A percentile compares a stretch with the other conserved stretches of the same genome.
phyloP scores from a whole-genome alignment of 2,329 filamentous ascomycete species.

The Ophioceras dolichostomum region DNA sequence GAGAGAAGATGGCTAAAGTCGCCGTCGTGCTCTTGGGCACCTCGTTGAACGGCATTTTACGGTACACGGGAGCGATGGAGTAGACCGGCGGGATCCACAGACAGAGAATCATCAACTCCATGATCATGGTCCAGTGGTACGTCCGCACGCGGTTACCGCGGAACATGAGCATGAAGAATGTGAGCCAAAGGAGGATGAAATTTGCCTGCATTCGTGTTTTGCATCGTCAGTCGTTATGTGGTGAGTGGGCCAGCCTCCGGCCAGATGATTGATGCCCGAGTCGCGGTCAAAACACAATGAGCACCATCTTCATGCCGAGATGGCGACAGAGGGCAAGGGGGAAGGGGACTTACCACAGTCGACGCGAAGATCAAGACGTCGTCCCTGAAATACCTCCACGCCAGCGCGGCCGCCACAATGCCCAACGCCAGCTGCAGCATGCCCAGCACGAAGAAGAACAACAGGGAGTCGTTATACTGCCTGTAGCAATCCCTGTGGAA shows the following conservation, averaged over 20 bases:
- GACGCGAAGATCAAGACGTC: constrained; percentile 19
- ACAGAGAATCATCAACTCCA: constrained; percentile 22
- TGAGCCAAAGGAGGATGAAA: constrained; percentile 24
- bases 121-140: constrained; percentile 22
- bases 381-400: constrained; percentile 23
- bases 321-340: no score
- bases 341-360: constrained; percentile 18
- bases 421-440: constrained; percentile 23
- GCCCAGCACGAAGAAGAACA: constrained; percentile 24
- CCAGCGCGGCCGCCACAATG: constrained; percentile 20
- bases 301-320: no score
- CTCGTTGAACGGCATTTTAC: not conserved
- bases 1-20: constrained; percentile 18
- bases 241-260: no score
- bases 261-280: no score
- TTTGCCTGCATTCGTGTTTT: no score
- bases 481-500: constrained; percentile 27
- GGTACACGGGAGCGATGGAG: constrained; percentile 9
- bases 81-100: constrained; percentile 19
- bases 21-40: constrained; percentile 13
- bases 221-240: no score
- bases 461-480: constrained; percentile 22
- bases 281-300: no score
- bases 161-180: constrained; percentile 19
- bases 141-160: constrained; percentile 22